Evolutionary conservation across 139 green algal genomes (phyloP).

Genomic region (Chlorella sp.): DNA sequence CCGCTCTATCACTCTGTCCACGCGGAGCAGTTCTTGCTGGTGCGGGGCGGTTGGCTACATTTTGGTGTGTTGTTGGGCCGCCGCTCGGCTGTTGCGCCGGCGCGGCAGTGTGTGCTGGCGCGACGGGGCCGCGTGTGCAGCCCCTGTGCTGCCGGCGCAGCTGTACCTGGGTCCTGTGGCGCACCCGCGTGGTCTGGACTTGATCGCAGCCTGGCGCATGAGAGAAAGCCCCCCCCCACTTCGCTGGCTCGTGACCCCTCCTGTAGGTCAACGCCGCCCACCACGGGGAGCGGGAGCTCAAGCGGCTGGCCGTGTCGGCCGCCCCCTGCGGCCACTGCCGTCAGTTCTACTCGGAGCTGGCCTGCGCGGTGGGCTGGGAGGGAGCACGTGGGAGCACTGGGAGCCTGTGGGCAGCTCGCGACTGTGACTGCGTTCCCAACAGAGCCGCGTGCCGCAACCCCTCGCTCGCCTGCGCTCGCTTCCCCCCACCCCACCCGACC

Average conservation of each 20-base stretch:
- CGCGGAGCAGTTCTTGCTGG: constrained; percentile 86
- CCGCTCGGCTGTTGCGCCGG: too few species aligned
- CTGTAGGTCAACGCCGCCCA: constrained; percentile 69
- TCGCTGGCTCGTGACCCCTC: too few species aligned
- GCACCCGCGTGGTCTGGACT: too few species aligned
- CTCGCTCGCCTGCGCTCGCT: not conserved
- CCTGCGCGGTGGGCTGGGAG: constrained; percentile 58
- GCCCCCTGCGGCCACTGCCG: constrained; percentile 89
- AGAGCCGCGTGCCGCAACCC: not conserved
- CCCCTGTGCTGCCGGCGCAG: too few species aligned
- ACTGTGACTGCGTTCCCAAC: not conserved
- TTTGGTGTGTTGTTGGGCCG: too few species aligned
- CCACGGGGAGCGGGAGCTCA: constrained; percentile 60
- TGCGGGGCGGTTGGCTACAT: too few species aligned
- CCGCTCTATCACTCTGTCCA: constrained; percentile 86
- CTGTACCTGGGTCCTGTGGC: too few species aligned
- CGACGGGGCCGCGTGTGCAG: too few species aligned
- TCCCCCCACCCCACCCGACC: too few species aligned
- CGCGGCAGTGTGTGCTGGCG: too few species aligned
- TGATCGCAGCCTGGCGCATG: too few species aligned
- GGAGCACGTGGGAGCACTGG: not conserved
- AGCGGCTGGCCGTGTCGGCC: constrained; percentile 67
- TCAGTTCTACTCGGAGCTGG: constrained; percentile 84
- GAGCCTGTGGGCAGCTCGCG: not conserved
- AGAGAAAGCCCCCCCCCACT: too few species aligned